phyloP scores from a whole-genome alignment of 1,284 basidiomycete genomes.

The Apiotrichum laibachii region DNA sequence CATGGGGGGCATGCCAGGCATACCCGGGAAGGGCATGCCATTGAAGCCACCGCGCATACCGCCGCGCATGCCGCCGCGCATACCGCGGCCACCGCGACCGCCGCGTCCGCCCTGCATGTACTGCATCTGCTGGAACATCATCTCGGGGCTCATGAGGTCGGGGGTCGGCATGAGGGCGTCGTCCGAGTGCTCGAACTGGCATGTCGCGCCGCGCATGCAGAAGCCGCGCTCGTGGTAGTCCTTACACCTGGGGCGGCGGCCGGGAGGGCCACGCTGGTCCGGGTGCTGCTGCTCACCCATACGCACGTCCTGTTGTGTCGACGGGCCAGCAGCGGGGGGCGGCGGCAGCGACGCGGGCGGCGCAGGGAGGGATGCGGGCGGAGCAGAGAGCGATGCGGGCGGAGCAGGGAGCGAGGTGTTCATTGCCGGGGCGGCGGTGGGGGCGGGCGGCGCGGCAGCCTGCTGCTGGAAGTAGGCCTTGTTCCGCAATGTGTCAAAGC shows the following conservation, averaged over 20 bases:
- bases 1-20: conserved; percentile 22
- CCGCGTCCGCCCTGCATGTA: conserved; percentile 55
- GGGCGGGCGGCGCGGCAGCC: not conserved
- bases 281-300: conserved; percentile 20
- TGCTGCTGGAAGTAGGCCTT: conserved; percentile 69
- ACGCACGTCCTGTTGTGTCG: conserved; percentile 25
- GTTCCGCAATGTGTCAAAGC: conserved; percentile 75
- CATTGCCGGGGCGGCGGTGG: conserved; percentile 28
- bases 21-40: conserved; percentile 14
- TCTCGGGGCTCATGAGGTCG: conserved; percentile 56
- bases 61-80: conserved; percentile 48
- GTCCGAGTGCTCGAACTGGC: conserved; percentile 87
- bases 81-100: conserved; percentile 37
- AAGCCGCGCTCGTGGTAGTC: conserved; percentile 90
- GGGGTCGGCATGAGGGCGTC: conserved; percentile 52
- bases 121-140: conserved; percentile 46
- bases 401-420: conserved; percentile 26
- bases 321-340: conserved; percentile 29
- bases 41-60: conserved; percentile 50
- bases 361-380: conserved; percentile 29
- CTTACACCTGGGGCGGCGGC: conserved; percentile 56
- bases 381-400: conserved; percentile 30
- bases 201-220: conserved; percentile 83
- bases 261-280: not conserved
- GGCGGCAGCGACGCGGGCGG: conserved; percentile 30